Conservation (phyloP, 371 early-diverging fungal genomes). For the Actinomortierella wolfii region DNA sequence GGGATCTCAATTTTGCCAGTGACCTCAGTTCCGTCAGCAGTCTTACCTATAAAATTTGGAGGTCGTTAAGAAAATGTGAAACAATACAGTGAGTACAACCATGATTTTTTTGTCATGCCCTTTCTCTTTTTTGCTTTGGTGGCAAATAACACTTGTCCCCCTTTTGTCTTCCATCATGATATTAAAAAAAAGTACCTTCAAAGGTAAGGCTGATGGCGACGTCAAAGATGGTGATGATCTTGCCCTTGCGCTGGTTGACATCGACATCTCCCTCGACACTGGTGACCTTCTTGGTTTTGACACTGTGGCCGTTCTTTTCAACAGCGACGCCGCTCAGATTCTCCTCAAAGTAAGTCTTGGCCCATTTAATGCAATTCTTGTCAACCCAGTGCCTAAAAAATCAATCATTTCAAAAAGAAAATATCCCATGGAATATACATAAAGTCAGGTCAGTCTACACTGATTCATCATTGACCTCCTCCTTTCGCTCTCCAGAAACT, state of each 20-base stretch:
- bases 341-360: constrained; percentile 73
- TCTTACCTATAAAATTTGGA: constrained; percentile 50
- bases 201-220: constrained; percentile 76
- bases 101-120: not conserved
- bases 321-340: constrained; percentile 51
- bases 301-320: constrained; percentile 55
- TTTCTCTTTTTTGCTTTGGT: not conserved
- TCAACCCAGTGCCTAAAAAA: constrained; percentile 80
- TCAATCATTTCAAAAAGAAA: too few species aligned
- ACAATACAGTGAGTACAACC: not conserved
- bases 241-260: constrained; percentile 92
- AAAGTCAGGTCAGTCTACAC: too few species aligned
- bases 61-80: not conserved
- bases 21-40: constrained; percentile 67
- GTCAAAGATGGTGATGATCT: constrained; percentile 88
- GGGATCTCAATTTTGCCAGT: constrained; percentile 84
- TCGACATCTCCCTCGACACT: constrained; percentile 85
- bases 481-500: too few species aligned
- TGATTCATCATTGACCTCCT: too few species aligned
- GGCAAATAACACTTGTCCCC: too few species aligned
- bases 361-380: constrained; percentile 91
- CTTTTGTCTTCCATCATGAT: too few species aligned
- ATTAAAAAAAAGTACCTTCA: constrained; percentile 57
- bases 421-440: too few species aligned
- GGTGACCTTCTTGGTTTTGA: constrained; percentile 61